These are phyloP conservation scores for Odonthalia washingtoniensis DNA, from an alignment of 31 red algal genomes.

Conservation along the genomic window DNA sequence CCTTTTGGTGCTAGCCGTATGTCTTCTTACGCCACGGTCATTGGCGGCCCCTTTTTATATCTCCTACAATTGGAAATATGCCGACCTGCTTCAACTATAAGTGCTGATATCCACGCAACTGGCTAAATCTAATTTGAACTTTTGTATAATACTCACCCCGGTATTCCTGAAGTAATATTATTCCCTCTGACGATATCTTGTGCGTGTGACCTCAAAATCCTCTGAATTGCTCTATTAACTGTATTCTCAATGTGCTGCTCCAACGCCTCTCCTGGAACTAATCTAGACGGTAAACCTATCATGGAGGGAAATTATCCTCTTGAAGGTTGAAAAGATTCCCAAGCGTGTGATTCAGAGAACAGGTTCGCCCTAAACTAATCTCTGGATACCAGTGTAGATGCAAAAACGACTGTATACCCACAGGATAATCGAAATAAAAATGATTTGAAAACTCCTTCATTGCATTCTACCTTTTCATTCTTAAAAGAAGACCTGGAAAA, in stretches of 20 bases:
- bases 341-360: not conserved
- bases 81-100: not conserved
- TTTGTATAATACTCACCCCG: not conserved
- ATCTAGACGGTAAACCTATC: not conserved
- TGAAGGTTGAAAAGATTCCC: not conserved
- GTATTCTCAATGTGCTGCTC: not conserved
- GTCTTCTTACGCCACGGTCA: not conserved
- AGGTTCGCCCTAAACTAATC: not conserved
- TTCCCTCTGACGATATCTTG: not conserved
- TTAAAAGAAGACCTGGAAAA: not conserved
- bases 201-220: not conserved
- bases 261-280: not conserved
- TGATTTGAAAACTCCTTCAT: not conserved
- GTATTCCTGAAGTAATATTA: not conserved
- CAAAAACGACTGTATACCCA: not conserved
- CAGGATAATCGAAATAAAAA: not conserved
- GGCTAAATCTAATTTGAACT: not conserved
- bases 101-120: not conserved
- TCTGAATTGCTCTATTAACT: not conserved
- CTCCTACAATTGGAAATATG: not conserved
- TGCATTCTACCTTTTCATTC: not conserved
- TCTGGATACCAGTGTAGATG: not conserved
- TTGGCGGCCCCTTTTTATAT: not conserved
- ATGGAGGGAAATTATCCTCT: constrained; percentile 6
- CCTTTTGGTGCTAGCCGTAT: not conserved